Evolutionary conservation across 305 asterid genomes (phyloP).

Genomic region (Solanum chacoense): DNA sequence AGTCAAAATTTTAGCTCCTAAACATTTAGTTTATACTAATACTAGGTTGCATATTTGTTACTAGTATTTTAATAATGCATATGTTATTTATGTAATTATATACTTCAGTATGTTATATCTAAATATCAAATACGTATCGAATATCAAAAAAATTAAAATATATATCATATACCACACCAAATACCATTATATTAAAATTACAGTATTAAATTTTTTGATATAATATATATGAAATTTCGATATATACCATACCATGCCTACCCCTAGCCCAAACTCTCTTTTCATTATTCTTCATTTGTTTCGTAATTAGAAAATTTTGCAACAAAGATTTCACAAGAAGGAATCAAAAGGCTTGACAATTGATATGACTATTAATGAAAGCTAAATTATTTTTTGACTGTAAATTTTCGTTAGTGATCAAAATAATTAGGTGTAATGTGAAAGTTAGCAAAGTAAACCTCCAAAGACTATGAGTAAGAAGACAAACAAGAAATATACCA

Average conservation of each 20-base stretch:
- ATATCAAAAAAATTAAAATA: no score
- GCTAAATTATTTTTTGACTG: no score
- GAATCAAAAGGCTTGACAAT: not conserved
- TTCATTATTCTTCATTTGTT: not conserved
- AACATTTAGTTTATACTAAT: not conserved
- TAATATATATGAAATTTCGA: no score
- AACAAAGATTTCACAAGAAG: not conserved
- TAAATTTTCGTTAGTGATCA: no score
- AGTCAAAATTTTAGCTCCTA: not conserved
- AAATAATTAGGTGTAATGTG: not conserved
- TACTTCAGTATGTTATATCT: not conserved
- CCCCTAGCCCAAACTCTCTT: not conserved
- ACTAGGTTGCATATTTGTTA: not conserved
- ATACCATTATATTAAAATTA: no score
- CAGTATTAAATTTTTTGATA: no score
- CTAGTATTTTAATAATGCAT: no score
- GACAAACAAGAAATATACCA: not conserved
- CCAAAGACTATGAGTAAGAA: not conserved
- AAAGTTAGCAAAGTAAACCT: not conserved
- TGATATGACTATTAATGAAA: not conserved
- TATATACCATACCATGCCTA: not conserved
- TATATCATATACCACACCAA: not conserved
- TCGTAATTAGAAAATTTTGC: not conserved
- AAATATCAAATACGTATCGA: not conserved
- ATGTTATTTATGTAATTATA: not conserved